Evolutionary conservation across 2,329 filamentous ascomycete genomes (phyloP).

Genomic region (Ophiosphaerella herpotricha): DNA sequence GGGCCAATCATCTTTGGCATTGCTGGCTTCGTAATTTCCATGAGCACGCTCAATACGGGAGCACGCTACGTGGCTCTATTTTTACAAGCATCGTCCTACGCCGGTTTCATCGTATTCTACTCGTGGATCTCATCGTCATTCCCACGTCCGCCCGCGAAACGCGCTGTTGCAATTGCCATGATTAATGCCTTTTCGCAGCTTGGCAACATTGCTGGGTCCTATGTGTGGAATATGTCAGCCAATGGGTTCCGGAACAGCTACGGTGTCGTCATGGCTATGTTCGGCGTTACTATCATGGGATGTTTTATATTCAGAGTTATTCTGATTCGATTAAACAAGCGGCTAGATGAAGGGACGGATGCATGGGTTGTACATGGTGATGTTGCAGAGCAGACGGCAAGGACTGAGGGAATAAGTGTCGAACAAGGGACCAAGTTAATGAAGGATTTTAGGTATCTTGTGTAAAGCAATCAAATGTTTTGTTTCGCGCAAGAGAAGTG

Average conservation of each 20-base stretch:
- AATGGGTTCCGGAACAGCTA: constrained; percentile 68
- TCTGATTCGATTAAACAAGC: constrained; percentile 35
- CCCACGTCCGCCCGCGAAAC: constrained; percentile 64
- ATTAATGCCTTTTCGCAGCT: constrained; percentile 57
- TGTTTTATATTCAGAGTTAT: constrained; percentile 46
- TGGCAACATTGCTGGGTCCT: constrained; percentile 59
- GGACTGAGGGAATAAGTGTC: constrained; percentile 31
- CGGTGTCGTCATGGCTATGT: constrained; percentile 68
- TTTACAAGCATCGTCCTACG: constrained; percentile 47
- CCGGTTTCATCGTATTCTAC: constrained; percentile 46
- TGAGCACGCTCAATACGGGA: constrained; percentile 36
- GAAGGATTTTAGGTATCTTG: constrained; percentile 41
- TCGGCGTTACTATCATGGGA: constrained; percentile 61
- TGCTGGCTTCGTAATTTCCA: constrained; percentile 50
- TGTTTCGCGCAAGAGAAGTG: neutral
- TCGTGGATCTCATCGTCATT: constrained; percentile 43
- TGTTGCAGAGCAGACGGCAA: constrained; percentile 36
- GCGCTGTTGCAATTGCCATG: constrained; percentile 64
- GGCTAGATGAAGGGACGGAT: constrained; percentile 35
- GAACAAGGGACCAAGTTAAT: constrained; percentile 34
- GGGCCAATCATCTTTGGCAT: constrained; percentile 50
- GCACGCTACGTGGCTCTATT: constrained; percentile 42
- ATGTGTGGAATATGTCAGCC: constrained; percentile 64
- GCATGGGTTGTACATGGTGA: constrained; percentile 35
- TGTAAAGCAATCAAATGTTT: constrained; percentile 15